phyloP scores from a whole-genome alignment of 2,329 filamentous ascomycete species.

The Apiospora marii region DNA sequence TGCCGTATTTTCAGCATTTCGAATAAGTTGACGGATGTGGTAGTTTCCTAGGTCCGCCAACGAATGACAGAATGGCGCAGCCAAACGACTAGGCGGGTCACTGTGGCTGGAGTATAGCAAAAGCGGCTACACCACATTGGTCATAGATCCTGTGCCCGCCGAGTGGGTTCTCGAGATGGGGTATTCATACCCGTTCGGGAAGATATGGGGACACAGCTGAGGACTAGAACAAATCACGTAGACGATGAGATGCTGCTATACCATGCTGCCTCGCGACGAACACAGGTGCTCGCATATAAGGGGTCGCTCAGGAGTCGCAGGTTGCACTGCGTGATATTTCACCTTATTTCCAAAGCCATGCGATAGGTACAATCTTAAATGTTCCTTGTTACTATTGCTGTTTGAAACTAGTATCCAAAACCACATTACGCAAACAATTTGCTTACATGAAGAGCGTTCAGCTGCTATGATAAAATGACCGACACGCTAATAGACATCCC shows the following conservation, averaged over 20 bases:
- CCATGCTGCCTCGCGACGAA: neutral
- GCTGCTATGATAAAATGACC: neutral
- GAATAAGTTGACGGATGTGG: no score
- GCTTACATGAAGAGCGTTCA: neutral
- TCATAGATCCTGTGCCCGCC: neutral
- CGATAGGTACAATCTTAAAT: neutral
- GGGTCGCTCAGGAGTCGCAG: neutral
- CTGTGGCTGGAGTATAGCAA: neutral
- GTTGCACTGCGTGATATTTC: neutral
- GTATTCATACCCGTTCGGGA: neutral
- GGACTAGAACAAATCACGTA: neutral
- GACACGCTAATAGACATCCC: slow-evolving; percentile 9
- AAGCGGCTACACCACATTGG: neutral
- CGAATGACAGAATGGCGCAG: no score
- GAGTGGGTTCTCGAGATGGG: neutral
- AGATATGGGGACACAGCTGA: neutral
- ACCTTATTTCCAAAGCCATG: neutral
- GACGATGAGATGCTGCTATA: neutral
- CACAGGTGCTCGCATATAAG: neutral
- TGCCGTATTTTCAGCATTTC: no score
- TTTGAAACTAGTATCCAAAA: neutral
- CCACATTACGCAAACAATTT: neutral
- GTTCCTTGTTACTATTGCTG: neutral
- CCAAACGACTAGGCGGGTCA: neutral
- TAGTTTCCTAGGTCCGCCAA: no score